A percentile compares a stretch with the other conserved stretches of the same genome.
Evolutionary conservation across 768 basidiomycete genomes (phyloP).

Genomic region (Tulasnella sp.): DNA sequence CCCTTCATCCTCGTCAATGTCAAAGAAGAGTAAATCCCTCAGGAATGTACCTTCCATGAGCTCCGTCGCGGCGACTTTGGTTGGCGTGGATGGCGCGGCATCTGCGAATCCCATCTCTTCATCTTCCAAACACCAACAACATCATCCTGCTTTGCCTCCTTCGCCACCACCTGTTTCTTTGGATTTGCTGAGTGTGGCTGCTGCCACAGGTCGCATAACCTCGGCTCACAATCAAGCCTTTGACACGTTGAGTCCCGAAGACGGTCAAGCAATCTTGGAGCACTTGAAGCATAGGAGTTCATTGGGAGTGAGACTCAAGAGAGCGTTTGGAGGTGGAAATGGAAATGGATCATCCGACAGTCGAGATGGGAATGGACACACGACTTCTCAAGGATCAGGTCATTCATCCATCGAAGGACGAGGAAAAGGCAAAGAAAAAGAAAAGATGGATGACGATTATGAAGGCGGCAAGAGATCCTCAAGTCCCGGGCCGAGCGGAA

Average conservation of each 20-base stretch:
- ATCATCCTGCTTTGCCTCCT: neutral
- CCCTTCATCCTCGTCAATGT: neutral
- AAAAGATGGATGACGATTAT: neutral
- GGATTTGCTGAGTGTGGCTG: slow-evolving; percentile 12
- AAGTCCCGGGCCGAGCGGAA: neutral
- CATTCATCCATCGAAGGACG: too few relatives aligned
- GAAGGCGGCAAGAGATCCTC: slow-evolving; percentile 1
- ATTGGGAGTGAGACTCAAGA: slow-evolving; percentile 13
- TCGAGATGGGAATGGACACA: too few relatives aligned
- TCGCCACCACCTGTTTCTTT: slow-evolving; percentile 1
- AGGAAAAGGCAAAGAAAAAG: neutral
- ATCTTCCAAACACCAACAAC: neutral
- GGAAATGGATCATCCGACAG: too few relatives aligned
- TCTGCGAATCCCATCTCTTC: neutral
- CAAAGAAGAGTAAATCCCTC: neutral
- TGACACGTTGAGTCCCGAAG: slow-evolving; percentile 13
- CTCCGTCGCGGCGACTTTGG: neutral
- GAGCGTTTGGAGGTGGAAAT: slow-evolving; percentile 10
- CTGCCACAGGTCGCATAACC: slow-evolving; percentile 3
- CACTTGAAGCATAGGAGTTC: slow-evolving; percentile 10
- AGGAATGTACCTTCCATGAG: neutral
- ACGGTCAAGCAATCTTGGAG: slow-evolving; percentile 11
- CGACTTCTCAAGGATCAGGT: too few relatives aligned
- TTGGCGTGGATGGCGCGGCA: neutral
- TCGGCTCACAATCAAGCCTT: slow-evolving; percentile 11